Evolutionary conservation across 2,329 filamentous ascomycete species (phyloP).

Genomic region (Apiospora pterosperma): DNA sequence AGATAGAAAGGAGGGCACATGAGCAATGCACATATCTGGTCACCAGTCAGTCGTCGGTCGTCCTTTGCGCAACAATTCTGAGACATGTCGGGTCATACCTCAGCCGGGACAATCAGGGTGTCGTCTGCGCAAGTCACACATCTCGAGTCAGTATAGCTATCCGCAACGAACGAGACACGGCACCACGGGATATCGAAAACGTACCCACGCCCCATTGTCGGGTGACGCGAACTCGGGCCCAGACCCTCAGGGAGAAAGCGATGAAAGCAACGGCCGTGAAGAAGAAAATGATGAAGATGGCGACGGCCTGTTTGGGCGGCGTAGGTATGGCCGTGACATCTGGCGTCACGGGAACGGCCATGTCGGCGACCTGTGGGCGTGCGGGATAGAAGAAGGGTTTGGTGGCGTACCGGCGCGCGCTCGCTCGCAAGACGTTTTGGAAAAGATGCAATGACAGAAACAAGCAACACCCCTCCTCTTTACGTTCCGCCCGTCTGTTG

Average conservation of each 20-base stretch:
- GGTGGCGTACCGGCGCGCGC: not conserved
- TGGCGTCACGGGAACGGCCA: slow-evolving; percentile 15
- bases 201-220: slow-evolving; percentile 22
- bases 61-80: rapidly evolving
- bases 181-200: not conserved
- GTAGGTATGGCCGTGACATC: slow-evolving; percentile 28
- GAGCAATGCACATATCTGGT: slow-evolving; percentile 11
- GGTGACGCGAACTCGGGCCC: slow-evolving; percentile 22
- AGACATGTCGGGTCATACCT: slow-evolving; percentile 9
- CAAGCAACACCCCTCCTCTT: not conserved
- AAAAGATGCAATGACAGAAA: not conserved
- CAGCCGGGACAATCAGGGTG: slow-evolving; percentile 21
- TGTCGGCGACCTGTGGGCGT: not conserved
- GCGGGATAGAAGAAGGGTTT: too few species aligned
- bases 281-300: slow-evolving; percentile 28
- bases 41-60: not conserved
- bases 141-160: not conserved
- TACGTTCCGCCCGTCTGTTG: not conserved
- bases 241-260: slow-evolving; percentile 21
- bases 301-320: slow-evolving; percentile 26
- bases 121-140: slow-evolving; percentile 17
- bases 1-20: slow-evolving; percentile 21
- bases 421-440: too few species aligned
- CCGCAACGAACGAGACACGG: not conserved
- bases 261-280: slow-evolving; percentile 28